These are phyloP conservation scores for Patellifolia procumbens DNA, from an alignment of 179 eudicot genomes.

Conservation along the genomic window DNA sequence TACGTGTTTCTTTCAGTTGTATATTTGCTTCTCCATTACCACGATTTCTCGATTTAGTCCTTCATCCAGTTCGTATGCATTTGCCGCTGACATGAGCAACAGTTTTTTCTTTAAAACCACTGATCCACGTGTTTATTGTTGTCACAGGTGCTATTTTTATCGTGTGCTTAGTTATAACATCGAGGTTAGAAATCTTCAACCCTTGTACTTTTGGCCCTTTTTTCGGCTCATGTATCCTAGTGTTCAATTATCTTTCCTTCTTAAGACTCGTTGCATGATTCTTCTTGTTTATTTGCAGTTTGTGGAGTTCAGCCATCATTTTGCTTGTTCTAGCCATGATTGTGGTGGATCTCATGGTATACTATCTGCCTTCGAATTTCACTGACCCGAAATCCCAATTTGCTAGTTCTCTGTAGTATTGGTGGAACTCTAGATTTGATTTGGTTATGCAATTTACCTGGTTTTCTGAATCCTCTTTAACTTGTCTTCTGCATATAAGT, in stretches of 20 bases:
- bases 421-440: not conserved
- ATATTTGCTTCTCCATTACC: not conserved
- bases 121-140: conserved; percentile 17
- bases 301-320: conserved; percentile 90
- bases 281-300: conserved; percentile 45
- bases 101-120: not conserved
- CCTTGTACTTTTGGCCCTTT: conserved; percentile 7
- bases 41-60: not conserved
- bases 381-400: not conserved
- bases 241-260: not conserved
- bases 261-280: conserved; percentile 12
- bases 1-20: not conserved
- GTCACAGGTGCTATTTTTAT: conserved; percentile 83
- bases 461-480: not conserved
- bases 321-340: conserved; percentile 85
- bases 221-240: conserved; percentile 14
- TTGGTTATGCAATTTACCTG: not conserved
- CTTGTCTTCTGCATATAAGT: not conserved
- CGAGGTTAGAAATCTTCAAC: conserved; percentile 55
- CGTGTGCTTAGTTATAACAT: conserved; percentile 79
- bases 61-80: not conserved
- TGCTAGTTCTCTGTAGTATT: not conserved
- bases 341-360: conserved; percentile 88
- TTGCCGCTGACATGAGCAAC: not conserved
- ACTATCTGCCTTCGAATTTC: conserved; percentile 18